Evolutionary conservation across 225 moss, liverwort and hornwort genomes (phyloP), one percentile per base, ranked within the genome.

Genomic region (Physcomitrellopsis africana): DNA sequence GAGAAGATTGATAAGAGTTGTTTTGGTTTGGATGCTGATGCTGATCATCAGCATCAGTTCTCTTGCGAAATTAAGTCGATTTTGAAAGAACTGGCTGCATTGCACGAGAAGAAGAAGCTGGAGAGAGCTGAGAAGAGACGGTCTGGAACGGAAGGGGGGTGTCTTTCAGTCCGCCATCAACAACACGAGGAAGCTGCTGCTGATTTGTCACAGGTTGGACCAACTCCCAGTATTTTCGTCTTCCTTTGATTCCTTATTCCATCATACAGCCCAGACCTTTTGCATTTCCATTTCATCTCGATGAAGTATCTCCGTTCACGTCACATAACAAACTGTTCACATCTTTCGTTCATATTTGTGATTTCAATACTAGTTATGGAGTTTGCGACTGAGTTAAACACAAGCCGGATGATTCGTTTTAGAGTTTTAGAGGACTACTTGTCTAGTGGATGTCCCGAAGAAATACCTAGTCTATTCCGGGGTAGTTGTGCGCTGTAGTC

Each of bases 31-130:
- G 73, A 63, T 60, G 52, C 44, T 42, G 71, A 42, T 53, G 72
- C 46, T 16, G 82, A 80, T 56, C 58, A 72, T 23, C 72, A 75
- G 32, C 62, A 73, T 14, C 76, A 79, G 80, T 81, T 87, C 71
- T 84, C 87, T 9, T 84, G 87, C 42, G 87, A 87, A 64, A 63
- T 87, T 5, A 82, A 71, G 79, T 82, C 87, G 18, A 77, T 84
- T 12, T 27, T 84, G 81, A 87, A 80, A 71, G 87, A 87, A 68
- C 74, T 87, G 22, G 58, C 71, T 29, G 75, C 79, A 26, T 74
- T 84, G 75, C 87, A 87, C 19, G 87, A 80, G 48, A 87, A 81
- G 80, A 87, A 81, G 73, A 87, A 57, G 69, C 3, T 55, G 45
- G 83, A 81, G 49, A 81, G 70, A 67, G 76, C 32, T 13, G 54